Conservation (phyloP, 164 flowering plant genomes). For the Stephania cephalantha region DNA sequence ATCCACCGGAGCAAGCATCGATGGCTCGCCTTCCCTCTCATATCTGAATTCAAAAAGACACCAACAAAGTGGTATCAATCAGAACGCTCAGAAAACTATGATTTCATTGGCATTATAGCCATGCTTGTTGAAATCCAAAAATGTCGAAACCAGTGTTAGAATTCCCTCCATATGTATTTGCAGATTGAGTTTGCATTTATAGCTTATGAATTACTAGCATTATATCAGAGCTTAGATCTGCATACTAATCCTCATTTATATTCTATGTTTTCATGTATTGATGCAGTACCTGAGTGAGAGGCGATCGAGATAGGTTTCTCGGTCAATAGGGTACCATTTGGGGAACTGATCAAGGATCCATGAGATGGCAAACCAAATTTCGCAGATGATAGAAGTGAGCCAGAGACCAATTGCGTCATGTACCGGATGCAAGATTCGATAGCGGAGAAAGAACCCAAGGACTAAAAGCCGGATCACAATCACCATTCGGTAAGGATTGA, state of each 20-base stretch:
- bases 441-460: conserved; percentile 74
- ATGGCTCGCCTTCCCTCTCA: conserved; percentile 89
- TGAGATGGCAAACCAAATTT: conserved; percentile 93
- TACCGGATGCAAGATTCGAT: conserved; percentile 76
- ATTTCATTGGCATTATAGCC: too few species aligned
- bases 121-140: neutral
- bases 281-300: conserved; percentile 79
- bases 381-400: conserved; percentile 86
- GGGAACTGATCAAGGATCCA: conserved; percentile 99
- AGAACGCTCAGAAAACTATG: too few species aligned
- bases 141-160: neutral
- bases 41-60: conserved; percentile 40
- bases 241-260: neutral
- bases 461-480: conserved; percentile 72
- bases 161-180: too few species aligned
- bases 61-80: too few species aligned
- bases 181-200: too few species aligned
- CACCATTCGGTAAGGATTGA: conserved; percentile 92
- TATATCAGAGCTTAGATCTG: neutral
- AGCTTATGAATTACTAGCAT: neutral
- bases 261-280: neutral
- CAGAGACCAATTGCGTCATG: conserved; percentile 90
- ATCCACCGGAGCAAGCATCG: conserved; percentile 76
- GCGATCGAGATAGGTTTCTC: conserved; percentile 95
- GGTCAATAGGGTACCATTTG: conserved; percentile 95